Evolutionary conservation across 1,139 yeast species (phyloP), one percentile per base, ranked within the genome.

Genomic region (Hemisphaericaspora lyxosophila): DNA sequence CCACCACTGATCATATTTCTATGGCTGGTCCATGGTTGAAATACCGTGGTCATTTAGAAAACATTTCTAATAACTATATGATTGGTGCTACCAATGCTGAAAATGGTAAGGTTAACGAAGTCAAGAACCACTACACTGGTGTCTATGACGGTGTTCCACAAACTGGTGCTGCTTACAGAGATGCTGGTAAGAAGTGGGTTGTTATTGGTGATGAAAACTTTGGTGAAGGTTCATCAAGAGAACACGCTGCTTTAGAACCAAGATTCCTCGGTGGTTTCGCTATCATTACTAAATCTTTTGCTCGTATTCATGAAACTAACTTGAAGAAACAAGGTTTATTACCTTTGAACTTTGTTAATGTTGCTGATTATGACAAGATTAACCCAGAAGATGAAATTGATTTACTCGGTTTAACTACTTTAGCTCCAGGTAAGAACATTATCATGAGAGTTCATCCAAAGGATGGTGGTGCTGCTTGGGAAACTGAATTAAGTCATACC

Each of bases 11-110:
- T 75, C 97, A 92, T 77, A 92, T 92, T 62, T 90, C 97, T 61
- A 89, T 87, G 94, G 98, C 98, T 65, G 98, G 98, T 75, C 97
- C 97, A 66, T 92, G 98, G 98, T 87, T 92, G 80, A 92, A 92
- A 79, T 92, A 92, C 95, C 88, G 97, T 80, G 98, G 98, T 76
- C 98, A 92, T 78, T 80, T 92, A 75, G 94, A 89, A 77, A 92
- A 92, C 84, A 92, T 92, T 65, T 89, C 97, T 60, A 88, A 90
- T 80, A 92, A 92, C 80, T 89, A 90, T 76, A 89, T 92, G 97
- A 92, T 92, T 78, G 98, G 98, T 77, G 98, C 97, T 55, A 89
- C 82, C 65, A 92, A 92, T 72, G 92, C 90, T 61, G 97, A 86
- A 76, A 92, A 92, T 72, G 88, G 84, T 56, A 89, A 92, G 78